These are phyloP conservation scores for Colletotrichum tropicicola DNA, from an alignment of 2,329 filamentous ascomycete species.

Conservation along the genomic window DNA sequence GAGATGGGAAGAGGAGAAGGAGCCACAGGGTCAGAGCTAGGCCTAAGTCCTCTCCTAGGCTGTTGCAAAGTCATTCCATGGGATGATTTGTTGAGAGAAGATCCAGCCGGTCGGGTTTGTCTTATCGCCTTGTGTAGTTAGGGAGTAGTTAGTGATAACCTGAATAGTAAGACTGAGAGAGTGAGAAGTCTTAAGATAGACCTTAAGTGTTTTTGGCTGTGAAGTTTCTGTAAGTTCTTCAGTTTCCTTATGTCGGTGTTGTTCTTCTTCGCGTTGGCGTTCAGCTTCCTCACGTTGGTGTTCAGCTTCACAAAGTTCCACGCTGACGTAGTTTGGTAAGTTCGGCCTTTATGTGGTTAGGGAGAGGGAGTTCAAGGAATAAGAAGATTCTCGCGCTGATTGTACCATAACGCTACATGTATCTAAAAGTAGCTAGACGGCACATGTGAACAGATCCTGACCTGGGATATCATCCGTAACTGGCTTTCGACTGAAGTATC, in stretches of 20 bases:
- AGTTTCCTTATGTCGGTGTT: constrained; percentile 35
- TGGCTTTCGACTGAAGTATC: constrained; percentile 32
- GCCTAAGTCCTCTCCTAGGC: constrained; percentile 43
- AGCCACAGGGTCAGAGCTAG: constrained; percentile 31
- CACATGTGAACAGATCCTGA: constrained; percentile 40
- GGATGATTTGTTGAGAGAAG: constrained; percentile 45
- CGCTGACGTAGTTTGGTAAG: not conserved
- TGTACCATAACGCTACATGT: constrained; percentile 31
- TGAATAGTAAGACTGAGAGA: constrained; percentile 39
- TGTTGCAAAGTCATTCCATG: constrained; percentile 43
- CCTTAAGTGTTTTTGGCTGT: constrained; percentile 33
- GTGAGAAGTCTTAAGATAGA: constrained; percentile 45
- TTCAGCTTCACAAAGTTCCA: not conserved
- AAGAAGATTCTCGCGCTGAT: not conserved
- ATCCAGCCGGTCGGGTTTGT: constrained; percentile 43
- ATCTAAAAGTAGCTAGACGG: constrained; percentile 31
- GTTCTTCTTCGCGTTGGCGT: not conserved
- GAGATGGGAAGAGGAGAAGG: constrained; percentile 43
- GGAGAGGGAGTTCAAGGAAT: not conserved
- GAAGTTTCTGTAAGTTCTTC: constrained; percentile 35
- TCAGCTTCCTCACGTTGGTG: constrained; percentile 24
- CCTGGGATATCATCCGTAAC: constrained; percentile 13
- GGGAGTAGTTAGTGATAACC: constrained; percentile 40
- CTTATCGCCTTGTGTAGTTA: constrained; percentile 43
- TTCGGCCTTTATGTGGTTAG: not conserved